These are phyloP conservation scores for Dacryopinax primogenitus DNA, from an alignment of 768 basidiomycete genomes.

Conservation along the genomic window DNA sequence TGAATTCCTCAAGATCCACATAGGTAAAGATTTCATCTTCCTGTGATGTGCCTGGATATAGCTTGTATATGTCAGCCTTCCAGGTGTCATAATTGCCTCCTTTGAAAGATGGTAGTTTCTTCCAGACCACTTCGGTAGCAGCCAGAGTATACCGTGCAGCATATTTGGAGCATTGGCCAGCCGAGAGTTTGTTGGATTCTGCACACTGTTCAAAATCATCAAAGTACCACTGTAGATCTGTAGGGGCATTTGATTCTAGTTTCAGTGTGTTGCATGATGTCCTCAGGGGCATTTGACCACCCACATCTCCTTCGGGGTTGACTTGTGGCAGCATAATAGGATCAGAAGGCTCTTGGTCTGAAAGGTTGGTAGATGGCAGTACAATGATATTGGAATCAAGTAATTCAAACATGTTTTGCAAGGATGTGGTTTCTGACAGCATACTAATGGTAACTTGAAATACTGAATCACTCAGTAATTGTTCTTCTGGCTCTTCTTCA, in stretches of 20 bases:
- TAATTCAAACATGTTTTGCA: too few relatives aligned
- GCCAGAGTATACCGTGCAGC: background rate
- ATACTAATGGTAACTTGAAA: too few relatives aligned
- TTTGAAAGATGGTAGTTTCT: background rate
- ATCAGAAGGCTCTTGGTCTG: too few relatives aligned
- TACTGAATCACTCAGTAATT: too few relatives aligned
- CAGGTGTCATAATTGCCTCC: background rate
- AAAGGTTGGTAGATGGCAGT: too few relatives aligned
- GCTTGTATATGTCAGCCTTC: background rate
- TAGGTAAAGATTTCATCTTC: background rate
- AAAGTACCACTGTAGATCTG: background rate
- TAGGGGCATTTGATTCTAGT: background rate
- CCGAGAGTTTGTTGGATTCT: too few relatives aligned
- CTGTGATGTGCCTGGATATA: background rate
- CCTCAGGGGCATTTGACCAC: background rate
- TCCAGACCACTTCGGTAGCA: background rate
- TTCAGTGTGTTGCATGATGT: background rate
- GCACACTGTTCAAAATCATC: background rate
- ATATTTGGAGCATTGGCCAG: background rate
- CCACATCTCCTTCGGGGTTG: too few relatives aligned
- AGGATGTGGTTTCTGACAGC: too few relatives aligned
- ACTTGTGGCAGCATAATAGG: too few relatives aligned
- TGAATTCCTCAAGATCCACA: background rate
- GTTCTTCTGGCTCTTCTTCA: too few relatives aligned
- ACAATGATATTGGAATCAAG: too few relatives aligned